These are phyloP conservation scores for Prillingera fragicola DNA, from an alignment of 1,284 basidiomycete species.

Conservation along the genomic window DNA sequence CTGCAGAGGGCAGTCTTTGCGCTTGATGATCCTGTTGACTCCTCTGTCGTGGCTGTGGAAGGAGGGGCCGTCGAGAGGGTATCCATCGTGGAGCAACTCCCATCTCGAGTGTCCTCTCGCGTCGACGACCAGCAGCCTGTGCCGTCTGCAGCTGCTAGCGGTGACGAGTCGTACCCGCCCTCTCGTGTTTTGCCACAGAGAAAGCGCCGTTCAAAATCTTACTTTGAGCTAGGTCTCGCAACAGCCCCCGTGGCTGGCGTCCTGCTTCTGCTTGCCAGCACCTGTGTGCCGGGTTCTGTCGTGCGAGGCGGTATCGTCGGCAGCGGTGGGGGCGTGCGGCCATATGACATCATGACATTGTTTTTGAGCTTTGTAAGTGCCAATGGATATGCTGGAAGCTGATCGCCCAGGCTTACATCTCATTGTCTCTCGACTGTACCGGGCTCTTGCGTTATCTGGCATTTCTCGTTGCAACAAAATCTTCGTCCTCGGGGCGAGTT, in stretches of 20 bases:
- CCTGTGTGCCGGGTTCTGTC: constrained; percentile 62
- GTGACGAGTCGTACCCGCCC: too few species aligned
- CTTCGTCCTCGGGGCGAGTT: constrained; percentile 58
- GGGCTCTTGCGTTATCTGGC: constrained; percentile 82
- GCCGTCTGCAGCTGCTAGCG: too few species aligned
- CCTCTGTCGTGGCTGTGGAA: too few species aligned
- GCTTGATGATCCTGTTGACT: too few species aligned
- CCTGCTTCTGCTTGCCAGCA: constrained; percentile 66
- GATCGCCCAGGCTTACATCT: constrained; percentile 71
- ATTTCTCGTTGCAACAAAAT: constrained; percentile 74
- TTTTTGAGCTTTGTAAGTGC: constrained; percentile 70
- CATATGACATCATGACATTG: constrained; percentile 87
- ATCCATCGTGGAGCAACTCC: too few species aligned
- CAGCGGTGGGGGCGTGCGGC: constrained; percentile 66
- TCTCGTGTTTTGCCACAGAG: too few species aligned
- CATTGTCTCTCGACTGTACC: constrained; percentile 79
- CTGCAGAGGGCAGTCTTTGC: too few species aligned
- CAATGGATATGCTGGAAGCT: not conserved
- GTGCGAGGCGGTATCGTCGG: constrained; percentile 61
- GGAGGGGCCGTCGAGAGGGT: too few species aligned
- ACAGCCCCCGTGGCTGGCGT: constrained; percentile 76
- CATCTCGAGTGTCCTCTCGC: too few species aligned
- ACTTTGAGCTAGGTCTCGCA: constrained; percentile 60
- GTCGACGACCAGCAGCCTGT: too few species aligned
- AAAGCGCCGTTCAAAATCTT: too few species aligned